Conservation (phyloP, 2,329 filamentous ascomycete species). For the Aspergillus quadrilineatus region DNA sequence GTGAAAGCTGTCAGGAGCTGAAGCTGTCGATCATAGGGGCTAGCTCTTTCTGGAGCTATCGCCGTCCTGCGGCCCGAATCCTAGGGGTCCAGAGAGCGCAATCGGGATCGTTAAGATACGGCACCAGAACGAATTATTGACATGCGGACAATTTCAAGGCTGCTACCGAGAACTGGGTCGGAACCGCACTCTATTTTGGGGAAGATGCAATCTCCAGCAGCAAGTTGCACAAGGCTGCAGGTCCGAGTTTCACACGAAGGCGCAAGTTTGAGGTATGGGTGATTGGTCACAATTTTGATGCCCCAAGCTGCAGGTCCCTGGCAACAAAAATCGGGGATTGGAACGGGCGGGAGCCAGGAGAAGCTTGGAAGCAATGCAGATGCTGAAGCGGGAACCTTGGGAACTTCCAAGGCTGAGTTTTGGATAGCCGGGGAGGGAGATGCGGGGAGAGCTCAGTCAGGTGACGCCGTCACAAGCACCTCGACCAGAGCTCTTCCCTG, state of each 20-base stretch:
- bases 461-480: slow-evolving; percentile 10
- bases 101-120: neutral
- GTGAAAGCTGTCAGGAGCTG: neutral
- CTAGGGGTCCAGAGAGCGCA: neutral
- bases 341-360: neutral
- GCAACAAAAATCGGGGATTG: neutral
- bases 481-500: neutral
- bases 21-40: neutral
- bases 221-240: neutral
- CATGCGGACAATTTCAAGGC: neutral
- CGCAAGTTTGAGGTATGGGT: too few relatives aligned
- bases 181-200: neutral
- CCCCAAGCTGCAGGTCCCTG: neutral
- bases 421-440: neutral
- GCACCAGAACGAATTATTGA: neutral
- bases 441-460: slow-evolving; percentile 27
- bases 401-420: too few relatives aligned
- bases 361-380: neutral
- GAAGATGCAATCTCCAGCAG: neutral
- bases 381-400: neutral
- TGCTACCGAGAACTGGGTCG: neutral
- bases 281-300: neutral
- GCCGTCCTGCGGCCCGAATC: neutral
- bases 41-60: too few relatives aligned
- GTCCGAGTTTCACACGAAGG: neutral